A percentile compares a stretch with the other conserved stretches of the same genome.
These are phyloP conservation scores for Paecilomyces formosus DNA, from an alignment of 2,329 filamentous ascomycete species.

Conservation along the genomic window DNA sequence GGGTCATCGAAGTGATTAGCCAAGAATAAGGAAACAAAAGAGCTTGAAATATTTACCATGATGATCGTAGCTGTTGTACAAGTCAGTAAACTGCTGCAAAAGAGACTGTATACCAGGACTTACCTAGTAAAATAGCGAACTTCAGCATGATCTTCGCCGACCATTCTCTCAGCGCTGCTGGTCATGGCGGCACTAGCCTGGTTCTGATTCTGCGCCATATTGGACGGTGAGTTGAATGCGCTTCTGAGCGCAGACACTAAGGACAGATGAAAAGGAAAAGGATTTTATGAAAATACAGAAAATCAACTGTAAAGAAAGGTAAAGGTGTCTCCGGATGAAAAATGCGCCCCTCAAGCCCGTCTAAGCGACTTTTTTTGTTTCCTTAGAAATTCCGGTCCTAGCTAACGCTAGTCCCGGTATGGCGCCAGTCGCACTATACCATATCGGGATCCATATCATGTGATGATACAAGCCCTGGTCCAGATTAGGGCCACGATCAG, in stretches of 20 bases:
- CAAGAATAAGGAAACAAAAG: slow-evolving; percentile 11
- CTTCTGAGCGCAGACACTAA: neutral
- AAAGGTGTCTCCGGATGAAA: slow-evolving; percentile 2
- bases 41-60: slow-evolving; percentile 58
- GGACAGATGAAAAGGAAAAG: slow-evolving; percentile 3
- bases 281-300: slow-evolving; percentile 1
- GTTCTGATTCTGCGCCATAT: slow-evolving; percentile 22
- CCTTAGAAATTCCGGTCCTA: slow-evolving; percentile 2
- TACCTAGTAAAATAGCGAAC: slow-evolving; percentile 99
- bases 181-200: slow-evolving; percentile 17
- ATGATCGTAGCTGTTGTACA: slow-evolving; percentile 74
- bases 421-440: neutral
- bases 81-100: slow-evolving; percentile 12
- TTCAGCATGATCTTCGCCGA: slow-evolving; percentile 79
- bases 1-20: slow-evolving; percentile 26
- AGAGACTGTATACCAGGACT: slow-evolving; percentile 15
- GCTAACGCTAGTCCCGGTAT: slow-evolving; percentile 6
- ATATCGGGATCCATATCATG: slow-evolving; percentile 10
- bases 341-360: slow-evolving; percentile 10
- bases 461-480: slow-evolving; percentile 14
- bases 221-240: slow-evolving; percentile 6
- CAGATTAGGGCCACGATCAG: slow-evolving; percentile 16
- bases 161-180: slow-evolving; percentile 42
- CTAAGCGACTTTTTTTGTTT: slow-evolving; percentile 9
- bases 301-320: slow-evolving; percentile 2